Conservation (phyloP, 176 grass and related monocot species). For the Oryza nivara region DNA sequence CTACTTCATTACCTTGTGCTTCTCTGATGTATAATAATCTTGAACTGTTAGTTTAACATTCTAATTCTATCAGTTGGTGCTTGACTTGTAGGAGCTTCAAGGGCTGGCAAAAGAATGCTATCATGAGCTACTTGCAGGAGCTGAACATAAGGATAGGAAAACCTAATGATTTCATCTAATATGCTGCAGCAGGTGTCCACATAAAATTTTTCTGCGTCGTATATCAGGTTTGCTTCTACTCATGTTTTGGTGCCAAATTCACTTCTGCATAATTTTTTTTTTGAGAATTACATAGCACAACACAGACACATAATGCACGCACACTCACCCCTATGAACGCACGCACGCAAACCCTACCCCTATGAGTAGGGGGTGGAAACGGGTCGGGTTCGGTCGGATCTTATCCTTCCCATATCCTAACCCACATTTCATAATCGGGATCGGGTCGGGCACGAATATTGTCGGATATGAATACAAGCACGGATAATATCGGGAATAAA, state of each 20-base stretch:
- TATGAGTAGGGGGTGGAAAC: too few species aligned
- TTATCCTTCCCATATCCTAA: too few species aligned
- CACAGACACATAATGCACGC: too few species aligned
- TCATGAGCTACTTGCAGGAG: constrained; percentile 73
- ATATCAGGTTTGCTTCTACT: not conserved
- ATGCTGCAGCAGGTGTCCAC: not conserved
- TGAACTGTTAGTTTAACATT: not conserved
- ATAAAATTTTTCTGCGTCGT: not conserved
- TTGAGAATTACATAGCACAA: too few species aligned
- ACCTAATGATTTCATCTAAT: constrained; percentile 71
- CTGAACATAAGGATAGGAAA: constrained; percentile 78
- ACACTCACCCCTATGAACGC: too few species aligned
- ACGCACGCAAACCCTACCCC: too few species aligned
- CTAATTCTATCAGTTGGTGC: too few species aligned
- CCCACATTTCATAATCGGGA: too few species aligned
- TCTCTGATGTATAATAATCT: not conserved
- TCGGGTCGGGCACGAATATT: too few species aligned
- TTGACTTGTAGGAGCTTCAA: constrained; percentile 85
- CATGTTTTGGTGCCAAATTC: not conserved
- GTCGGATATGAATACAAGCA: too few species aligned
- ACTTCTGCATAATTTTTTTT: not conserved
- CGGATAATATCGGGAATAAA: too few species aligned
- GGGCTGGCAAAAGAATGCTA: constrained; percentile 91
- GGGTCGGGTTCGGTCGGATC: too few species aligned
- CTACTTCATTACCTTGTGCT: not conserved